A percentile compares a stretch with the other conserved stretches of the same genome.
Evolutionary conservation across 441 rosid genomes (phyloP).

Genomic region (Macaranga tanarius): DNA sequence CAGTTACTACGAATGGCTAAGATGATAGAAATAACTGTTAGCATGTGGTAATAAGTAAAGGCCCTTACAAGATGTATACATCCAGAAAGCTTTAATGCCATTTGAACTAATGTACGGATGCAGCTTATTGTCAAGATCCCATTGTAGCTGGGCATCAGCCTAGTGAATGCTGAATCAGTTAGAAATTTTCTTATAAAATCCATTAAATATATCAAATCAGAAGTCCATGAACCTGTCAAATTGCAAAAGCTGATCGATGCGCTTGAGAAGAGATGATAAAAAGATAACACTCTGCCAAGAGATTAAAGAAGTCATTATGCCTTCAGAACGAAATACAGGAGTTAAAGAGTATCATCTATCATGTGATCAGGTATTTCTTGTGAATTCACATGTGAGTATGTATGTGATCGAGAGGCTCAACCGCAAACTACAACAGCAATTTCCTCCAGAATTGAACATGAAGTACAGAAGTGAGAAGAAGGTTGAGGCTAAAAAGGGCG

Average conservation of each 20-base stretch:
- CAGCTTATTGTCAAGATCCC: conserved; percentile 94
- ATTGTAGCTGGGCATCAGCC: conserved; percentile 97
- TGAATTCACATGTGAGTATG: too few relatives aligned
- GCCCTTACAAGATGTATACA: conserved; percentile 71
- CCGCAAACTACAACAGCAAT: background rate
- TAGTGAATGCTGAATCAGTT: conserved; percentile 34
- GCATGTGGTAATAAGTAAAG: background rate
- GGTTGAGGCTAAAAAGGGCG: background rate
- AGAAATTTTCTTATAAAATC: conserved; percentile 12
- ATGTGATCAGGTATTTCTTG: background rate
- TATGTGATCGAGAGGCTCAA: too few relatives aligned
- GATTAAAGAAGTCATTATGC: conserved; percentile 29
- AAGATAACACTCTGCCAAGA: conserved; percentile 70
- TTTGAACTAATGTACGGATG: conserved; percentile 81
- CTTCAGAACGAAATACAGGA: background rate
- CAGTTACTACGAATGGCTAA: conserved; percentile 19
- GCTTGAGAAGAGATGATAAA: conserved; percentile 93
- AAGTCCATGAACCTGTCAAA: conserved; percentile 72
- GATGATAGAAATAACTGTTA: conserved; percentile 13
- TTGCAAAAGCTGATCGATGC: conserved; percentile 90
- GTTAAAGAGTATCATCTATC: too few relatives aligned
- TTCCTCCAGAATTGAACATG: background rate
- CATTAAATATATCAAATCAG: conserved; percentile 20
- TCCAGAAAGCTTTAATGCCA: conserved; percentile 84
- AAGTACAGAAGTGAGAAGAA: background rate